Evolutionary conservation across 768 basidiomycete genomes (phyloP).

Genomic region (Boletus huronensis): DNA sequence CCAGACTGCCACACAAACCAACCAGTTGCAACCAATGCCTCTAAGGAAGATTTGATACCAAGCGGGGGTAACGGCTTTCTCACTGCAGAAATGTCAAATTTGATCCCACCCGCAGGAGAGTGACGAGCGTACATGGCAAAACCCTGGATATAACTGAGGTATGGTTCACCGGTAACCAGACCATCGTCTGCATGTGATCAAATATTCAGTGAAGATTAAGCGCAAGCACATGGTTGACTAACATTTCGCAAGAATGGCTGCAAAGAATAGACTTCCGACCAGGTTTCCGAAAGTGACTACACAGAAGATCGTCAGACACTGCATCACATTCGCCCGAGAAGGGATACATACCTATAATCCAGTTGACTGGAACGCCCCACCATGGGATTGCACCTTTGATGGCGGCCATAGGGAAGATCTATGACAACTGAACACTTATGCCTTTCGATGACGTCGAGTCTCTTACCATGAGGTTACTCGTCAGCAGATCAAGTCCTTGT

Average conservation of each 20-base stretch:
- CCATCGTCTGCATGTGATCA: constrained; percentile 46
- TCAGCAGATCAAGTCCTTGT: constrained; percentile 66
- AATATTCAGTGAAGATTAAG: background rate
- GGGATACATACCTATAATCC: constrained; percentile 54
- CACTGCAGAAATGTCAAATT: constrained; percentile 33
- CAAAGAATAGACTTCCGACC: constrained; percentile 67
- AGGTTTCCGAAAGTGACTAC: constrained; percentile 71
- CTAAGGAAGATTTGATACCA: constrained; percentile 75
- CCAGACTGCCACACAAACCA: constrained; percentile 72
- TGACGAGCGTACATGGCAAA: constrained; percentile 54
- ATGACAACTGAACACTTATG: background rate
- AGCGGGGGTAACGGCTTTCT: constrained; percentile 59
- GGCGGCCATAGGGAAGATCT: constrained; percentile 71
- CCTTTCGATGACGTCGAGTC: background rate
- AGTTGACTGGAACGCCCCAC: constrained; percentile 69
- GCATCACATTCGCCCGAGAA: background rate
- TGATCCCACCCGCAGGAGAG: background rate
- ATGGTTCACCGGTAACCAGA: constrained; percentile 56
- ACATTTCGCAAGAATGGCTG: constrained; percentile 63
- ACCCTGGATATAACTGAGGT: constrained; percentile 45
- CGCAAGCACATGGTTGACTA: constrained; percentile 19
- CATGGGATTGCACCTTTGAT: constrained; percentile 59
- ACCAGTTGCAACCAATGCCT: constrained; percentile 76
- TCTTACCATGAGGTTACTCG: constrained; percentile 73
- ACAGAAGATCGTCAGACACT: constrained; percentile 1